Base-by-base conservation (phyloP, 352 stramenopile genomes). In the Globisporangium yorkense region DNA sequence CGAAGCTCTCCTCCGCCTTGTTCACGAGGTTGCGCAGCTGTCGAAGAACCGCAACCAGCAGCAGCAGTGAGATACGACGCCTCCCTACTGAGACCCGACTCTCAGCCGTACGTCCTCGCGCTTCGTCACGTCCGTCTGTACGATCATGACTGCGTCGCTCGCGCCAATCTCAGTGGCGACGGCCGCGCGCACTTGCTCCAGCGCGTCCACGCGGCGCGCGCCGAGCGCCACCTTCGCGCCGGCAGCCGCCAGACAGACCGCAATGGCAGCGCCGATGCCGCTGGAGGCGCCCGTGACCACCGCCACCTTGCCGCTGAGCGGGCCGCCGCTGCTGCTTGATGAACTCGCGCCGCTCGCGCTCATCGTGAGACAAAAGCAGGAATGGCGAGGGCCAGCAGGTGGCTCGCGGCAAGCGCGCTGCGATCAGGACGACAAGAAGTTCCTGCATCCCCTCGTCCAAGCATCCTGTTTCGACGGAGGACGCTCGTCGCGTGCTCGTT, bases 201-300 rank as follows among this genome's bases (percentile, higher is more conserved):
- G 64, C 40, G 78, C 77, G 6, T 83, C 79, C 43, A 82, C 35
- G 50, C 84, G 78, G 51, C 91, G 74, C 58, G 85, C 89, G 0
- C 84, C 84, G 47, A 98, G 84, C 9, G 77, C 77, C 20, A 97
- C 88, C 8, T 76, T 93, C 2, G 85, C 86, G 47, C 89, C 92
- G 16, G 83, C 71, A 1, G 56, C 59, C 12, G 84, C 83, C 10
- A 98, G 67, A 41, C 83, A 74, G 20, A 67, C 59, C 0, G 86
- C 79, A 56, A 97, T 97, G 27, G 78, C 70, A 50, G 77, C 77
- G 37, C 92, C 90, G 56, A 97, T 97, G 39, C 91, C 91, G 8
- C 74, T 87, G 0, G 88, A 95, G 4, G 89, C 91, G 47, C 90
- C 88, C 21, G 88, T 94, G 50, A 97, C 82, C 47, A 97, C 67